Base-by-base conservation (phyloP, 768 basidiomycete genomes). In the Lanmaoa pseudosensibilis region DNA sequence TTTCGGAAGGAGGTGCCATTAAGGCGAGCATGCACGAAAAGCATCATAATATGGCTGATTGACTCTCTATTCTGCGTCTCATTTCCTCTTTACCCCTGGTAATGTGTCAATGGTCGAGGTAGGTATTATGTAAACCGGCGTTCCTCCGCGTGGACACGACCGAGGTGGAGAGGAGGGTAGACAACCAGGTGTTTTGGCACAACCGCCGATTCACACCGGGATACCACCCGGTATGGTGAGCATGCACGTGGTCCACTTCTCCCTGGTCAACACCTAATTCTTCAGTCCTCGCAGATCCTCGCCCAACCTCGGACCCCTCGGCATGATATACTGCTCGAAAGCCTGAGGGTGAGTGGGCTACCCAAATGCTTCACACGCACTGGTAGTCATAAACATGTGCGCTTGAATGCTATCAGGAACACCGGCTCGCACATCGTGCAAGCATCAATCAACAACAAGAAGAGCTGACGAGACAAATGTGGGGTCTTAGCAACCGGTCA, bases 401-500 rank as follows among this genome's bases (percentile, higher is more conserved):
- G 7, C 18, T 8, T 25, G 18, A 19, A 50, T 8, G 32, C 32
- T 37, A n/a, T 27, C 48, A 58, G 55, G 57, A 57, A 23, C 37
- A 58, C 37, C 55, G 48, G 18, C 37, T 13, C 19, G 33, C 38
- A 23, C 57, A 57, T 30, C 44, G 43, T 8, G 36, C 57, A 9
- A 46, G 38, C 36, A 21, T 57, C 7, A 33, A 50, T 5, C 57
- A 58, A 23, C 55, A 57, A 9, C 43, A 50, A 9, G 37, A 46
- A 23, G 55, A 57, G 50, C 32, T 41, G 32, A 50, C 44, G 21
- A 50, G 37, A 25, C 48, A 50, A 9, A 50, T 33, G 39, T 32
- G 32, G 25, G 36, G 25, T 25, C 10, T 46, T 21, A 50, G 27
- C 5, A 49, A 58, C 44, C 58, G 57, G 57, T 58, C 5, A 50